Base-by-base conservation (phyloP, 2,329 filamentous ascomycete genomes). In the Rutstroemia sydowiana region DNA sequence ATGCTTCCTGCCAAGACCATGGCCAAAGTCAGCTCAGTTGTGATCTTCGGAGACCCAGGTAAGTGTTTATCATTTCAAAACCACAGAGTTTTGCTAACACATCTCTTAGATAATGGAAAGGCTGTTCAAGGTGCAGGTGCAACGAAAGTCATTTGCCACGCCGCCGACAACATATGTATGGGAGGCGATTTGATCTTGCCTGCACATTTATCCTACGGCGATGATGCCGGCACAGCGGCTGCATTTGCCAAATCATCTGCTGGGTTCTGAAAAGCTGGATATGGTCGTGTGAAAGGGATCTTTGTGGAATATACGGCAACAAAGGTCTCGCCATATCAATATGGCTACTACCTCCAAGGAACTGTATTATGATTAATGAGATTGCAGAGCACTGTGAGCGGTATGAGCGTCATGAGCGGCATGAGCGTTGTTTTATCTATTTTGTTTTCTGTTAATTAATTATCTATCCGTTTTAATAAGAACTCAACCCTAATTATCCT, bases 21-120 rank as follows among this genome's bases (percentile, higher is more conserved):
- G 1, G 43, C 57, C 1, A 55, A 61, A 39, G 58, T 65, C 18
- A 45, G 55, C 30, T 55, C 57, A 5, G 52, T 60, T 1, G 51
- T 65, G 6, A 45, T 65, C 2, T 63, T 65, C 42, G 63, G 63
- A 1, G 63, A 65, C 13, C 61, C 63, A 52, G 26, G 44, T 52
- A 21, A 14, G 48, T 45, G 21, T 32, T 34, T 52, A 2, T 47
- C 56, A 34, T 58, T 60, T 13, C 28, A 55, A 3, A 47, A 62
- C 5, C 39, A 63, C 1, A 59, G 60, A 39, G 60, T 61, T 1
- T 59, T 61, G 11, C 40, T 42, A 42, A 42, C 40, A 37, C 16
- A 1, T 10, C 5, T 8, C 23, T 21, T 57, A 20, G 55, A 61
- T 14, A 63, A 63, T 30, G 61, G 61, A 40, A 56, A 57, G 1